Conservation (phyloP, 2,329 filamentous ascomycete genomes). For the Diaporthe aspalathi region DNA sequence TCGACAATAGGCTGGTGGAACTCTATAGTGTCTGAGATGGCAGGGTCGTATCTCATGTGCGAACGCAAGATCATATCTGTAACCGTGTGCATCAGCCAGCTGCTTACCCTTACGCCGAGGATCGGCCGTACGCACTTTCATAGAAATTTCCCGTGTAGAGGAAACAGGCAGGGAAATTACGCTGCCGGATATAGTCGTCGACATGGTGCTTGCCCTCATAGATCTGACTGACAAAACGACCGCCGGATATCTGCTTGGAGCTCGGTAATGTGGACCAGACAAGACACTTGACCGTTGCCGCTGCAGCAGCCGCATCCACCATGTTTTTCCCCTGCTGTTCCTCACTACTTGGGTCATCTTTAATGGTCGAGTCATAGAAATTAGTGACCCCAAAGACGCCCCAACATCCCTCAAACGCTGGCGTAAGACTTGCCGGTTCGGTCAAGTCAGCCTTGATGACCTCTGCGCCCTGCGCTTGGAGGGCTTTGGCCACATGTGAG, state of each 20-base stretch:
- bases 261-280: constrained; percentile 35
- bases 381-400: constrained; percentile 37
- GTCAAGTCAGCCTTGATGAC: constrained; percentile 35
- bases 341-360: constrained; percentile 35
- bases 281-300: constrained; percentile 33
- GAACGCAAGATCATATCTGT: constrained; percentile 31
- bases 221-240: constrained; percentile 30
- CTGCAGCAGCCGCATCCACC: constrained; percentile 32
- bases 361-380: constrained; percentile 34
- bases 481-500: constrained; percentile 7
- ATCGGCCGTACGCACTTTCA: constrained; percentile 9
- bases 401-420: constrained; percentile 32
- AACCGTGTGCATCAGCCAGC: neutral
- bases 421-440: constrained; percentile 14
- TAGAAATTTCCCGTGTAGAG: constrained; percentile 37
- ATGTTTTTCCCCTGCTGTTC: constrained; percentile 37
- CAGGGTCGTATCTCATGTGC: constrained; percentile 33
- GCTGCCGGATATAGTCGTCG: constrained; percentile 32
- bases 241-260: constrained; percentile 30
- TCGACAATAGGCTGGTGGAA: constrained; percentile 34
- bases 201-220: constrained; percentile 36
- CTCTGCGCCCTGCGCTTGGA: constrained; percentile 29
- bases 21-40: constrained; percentile 25
- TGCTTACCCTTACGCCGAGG: too few species aligned
- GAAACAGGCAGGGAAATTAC: constrained; percentile 28